Conservation (phyloP, 768 basidiomycete genomes). For the Fomitopsis pulvina region DNA sequence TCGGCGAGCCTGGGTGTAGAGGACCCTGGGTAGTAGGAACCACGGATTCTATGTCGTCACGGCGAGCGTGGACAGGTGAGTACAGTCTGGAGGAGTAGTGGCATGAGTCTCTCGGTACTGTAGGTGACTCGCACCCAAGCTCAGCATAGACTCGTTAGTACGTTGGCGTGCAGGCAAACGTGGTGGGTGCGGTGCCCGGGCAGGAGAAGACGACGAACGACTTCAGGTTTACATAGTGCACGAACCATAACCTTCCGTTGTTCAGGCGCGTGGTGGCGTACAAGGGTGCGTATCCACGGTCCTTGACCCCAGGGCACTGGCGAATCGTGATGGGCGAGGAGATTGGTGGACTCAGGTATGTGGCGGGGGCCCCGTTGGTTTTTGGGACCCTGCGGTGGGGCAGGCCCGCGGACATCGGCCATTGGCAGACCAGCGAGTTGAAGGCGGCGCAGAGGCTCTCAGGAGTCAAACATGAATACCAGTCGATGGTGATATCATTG, state of each 20-base stretch:
- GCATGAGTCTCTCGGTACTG: constrained; percentile 53
- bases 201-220: constrained; percentile 64
- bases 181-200: constrained; percentile 63
- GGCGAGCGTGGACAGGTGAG: constrained; percentile 70
- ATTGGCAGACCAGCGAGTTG: too few species aligned
- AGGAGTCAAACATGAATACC: too few species aligned
- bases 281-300: background rate
- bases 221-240: constrained; percentile 70
- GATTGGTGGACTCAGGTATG: too few species aligned
- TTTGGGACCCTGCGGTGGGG: too few species aligned
- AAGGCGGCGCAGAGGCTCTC: too few species aligned
- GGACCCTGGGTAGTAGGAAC: constrained; percentile 47
- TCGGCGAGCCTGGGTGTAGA: constrained; percentile 60
- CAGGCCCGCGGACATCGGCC: too few species aligned
- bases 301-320: constrained; percentile 67
- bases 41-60: constrained; percentile 80
- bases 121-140: constrained; percentile 39
- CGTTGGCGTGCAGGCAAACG: constrained; percentile 65
- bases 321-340: constrained; percentile 64
- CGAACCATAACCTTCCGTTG: constrained; percentile 31
- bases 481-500: too few species aligned
- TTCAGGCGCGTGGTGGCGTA: constrained; percentile 50
- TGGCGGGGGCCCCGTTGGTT: too few species aligned
- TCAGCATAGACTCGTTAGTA: constrained; percentile 43
- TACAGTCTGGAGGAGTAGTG: constrained; percentile 5